Evolutionary conservation across 306 rosid genomes (phyloP), one percentile per base, ranked within the genome.

Genomic region (Vigna unguiculata): DNA sequence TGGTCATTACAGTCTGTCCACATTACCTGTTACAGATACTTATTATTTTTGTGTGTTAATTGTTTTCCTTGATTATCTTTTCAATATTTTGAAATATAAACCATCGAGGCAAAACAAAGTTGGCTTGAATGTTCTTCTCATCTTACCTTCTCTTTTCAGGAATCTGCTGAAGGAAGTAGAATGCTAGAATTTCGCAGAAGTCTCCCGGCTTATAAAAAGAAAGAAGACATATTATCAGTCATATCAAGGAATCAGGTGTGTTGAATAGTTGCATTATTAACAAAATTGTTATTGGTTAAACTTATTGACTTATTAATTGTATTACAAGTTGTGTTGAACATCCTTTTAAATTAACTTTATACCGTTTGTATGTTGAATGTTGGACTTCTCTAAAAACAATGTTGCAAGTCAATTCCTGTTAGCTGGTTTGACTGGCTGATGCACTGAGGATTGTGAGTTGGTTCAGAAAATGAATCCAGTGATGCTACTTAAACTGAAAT

Each of bases 181-280:
- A 86, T 95, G 73, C 85, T 90, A 78, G 90, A 90, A 82, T 90
- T 95, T 78, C 93, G 99, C 67, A 81, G 85, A 62, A 82, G 81
- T 79, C 99, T 95, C 79, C 97, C 97, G 69, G 93, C 91, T 45
- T 95, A 89, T 85, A 88, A 87, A 78, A 90, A 87, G 88, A 91
- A 87, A 93, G 97, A 87, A 82, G 78, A 91, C 51, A 73, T 95
- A 78, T 81, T 95, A 78, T 72, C 89, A 60, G 78, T 88, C 75
- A 71, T 92, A 74, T 83, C 97, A 77, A 85, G 25, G 34, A 89
- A 95, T 87, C 99, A 95, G 99, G 99, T 89, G 48, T 57, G 71
- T 59, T 80, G 59, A 76, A 32, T 80, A 76, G 40, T 41, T 67
- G 49, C 47, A 20, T 74, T 62, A n/a, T 81, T 71, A 28, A 38